Evolutionary conservation across 1,284 basidiomycete genomes (phyloP), one percentile per base, ranked within the genome.

Genomic region (Puccinia horiana): DNA sequence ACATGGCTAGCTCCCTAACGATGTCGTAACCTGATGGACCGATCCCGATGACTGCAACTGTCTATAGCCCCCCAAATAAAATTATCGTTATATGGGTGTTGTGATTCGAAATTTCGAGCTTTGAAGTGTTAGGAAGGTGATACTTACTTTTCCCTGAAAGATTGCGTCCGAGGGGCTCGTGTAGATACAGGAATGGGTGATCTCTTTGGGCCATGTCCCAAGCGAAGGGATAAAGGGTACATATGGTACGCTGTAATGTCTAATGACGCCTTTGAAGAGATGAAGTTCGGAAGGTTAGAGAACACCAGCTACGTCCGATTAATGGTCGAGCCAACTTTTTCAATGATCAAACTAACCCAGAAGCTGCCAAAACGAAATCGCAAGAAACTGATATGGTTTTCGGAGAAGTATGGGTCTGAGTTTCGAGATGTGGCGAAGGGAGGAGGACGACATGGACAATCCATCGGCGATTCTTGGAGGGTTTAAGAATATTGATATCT

Each of bases 151-250:
- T 12, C 37, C 11, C 12, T 70, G 32, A n/a, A 79, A 65, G 35
- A 77, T 65, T 0, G 56, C 4, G 26, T 65, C 61, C 4, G 40
- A 54, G 23, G 77, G 63, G 11, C 14, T 52, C 26, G 32, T 44
- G 67, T 79, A 79, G 20, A 49, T n/a, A 42, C 61, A 54, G 52
- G 77, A 54, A 79, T 79, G 77, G 49, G 26, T 37, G 26, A 79
- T 69, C 11, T 44, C 40, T 54, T 70, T 70, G 23, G 77, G 65
- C 61, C 61, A 79, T 54, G 77, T 61, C 73, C 76, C 83, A 11
- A 87, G 78, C 0, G 85, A 84, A 4, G 76, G 67, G 5, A 87
- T 83, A 12, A 47, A 75, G 0, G 86, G 86, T 20, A 87, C 83
- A 35, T 81, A 83, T 0, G 86, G 86, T 0, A 83, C 84, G 32